A percentile compares a stretch with the other conserved stretches of the same genome.
phyloP scores from a whole-genome alignment of 257 asterid species.

The Scutellaria barbata region DNA sequence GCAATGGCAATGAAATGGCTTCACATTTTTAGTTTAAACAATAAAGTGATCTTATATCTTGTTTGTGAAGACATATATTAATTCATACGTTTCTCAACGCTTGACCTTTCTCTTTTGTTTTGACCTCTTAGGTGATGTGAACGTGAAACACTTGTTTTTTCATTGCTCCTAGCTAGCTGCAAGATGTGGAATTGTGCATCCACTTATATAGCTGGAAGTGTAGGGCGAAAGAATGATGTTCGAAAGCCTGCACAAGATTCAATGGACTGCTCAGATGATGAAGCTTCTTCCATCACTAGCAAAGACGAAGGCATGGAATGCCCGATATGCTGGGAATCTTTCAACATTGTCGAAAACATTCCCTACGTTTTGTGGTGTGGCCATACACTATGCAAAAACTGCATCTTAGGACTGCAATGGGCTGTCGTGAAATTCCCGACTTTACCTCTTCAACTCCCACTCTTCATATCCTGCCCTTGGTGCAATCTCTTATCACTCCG shows the following conservation, averaged over 20 bases:
- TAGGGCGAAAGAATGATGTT: slow-evolving; percentile 47
- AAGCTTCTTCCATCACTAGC: slow-evolving; percentile 63
- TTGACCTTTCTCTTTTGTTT: slow-evolving; percentile 17
- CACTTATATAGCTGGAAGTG: slow-evolving; percentile 61
- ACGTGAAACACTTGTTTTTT: slow-evolving; percentile 28
- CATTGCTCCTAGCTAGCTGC: slow-evolving; percentile 25
- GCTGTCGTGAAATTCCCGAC: slow-evolving; percentile 85
- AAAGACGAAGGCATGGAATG: slow-evolving; percentile 82
- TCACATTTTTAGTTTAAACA: neutral
- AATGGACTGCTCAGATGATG: slow-evolving; percentile 76
- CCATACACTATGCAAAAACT: slow-evolving; percentile 88
- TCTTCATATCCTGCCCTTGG: slow-evolving; percentile 93
- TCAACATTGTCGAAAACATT: slow-evolving; percentile 86
- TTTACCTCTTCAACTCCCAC: slow-evolving; percentile 88
- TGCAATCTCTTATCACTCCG: slow-evolving; percentile 81
- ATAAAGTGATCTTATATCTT: neutral
- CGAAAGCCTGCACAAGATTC: slow-evolving; percentile 50
- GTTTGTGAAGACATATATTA: neutral
- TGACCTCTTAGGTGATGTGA: slow-evolving; percentile 36
- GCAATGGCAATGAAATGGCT: neutral
- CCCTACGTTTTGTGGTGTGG: slow-evolving; percentile 97
- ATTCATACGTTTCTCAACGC: slow-evolving; percentile 9
- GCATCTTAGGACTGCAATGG: slow-evolving; percentile 91
- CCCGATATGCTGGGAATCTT: slow-evolving; percentile 95
- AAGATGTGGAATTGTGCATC: slow-evolving; percentile 85